Percentiles rank a stretch among this genome's conserved stretches.
Conservation (phyloP, 768 basidiomycete species). For the Tubosaeta brunneosetosa region DNA sequence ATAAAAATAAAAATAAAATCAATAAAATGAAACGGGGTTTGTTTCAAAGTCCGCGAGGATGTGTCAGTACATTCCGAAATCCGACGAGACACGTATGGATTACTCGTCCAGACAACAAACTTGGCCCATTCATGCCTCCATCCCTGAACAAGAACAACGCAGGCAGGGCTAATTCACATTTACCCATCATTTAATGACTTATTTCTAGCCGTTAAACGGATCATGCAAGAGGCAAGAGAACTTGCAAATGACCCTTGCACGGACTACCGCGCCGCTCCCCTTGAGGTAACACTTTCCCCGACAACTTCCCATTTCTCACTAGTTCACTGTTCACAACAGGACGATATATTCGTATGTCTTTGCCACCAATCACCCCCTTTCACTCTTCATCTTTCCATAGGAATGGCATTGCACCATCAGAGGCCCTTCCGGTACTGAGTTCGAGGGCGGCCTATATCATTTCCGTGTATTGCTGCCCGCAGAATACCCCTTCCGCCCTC, state of each 20-base stretch:
- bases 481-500: constrained; percentile 95
- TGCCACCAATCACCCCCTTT: constrained; percentile 4
- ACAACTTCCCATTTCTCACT: not conserved
- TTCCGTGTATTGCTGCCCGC: constrained; percentile 86
- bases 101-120: not conserved
- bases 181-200: not conserved
- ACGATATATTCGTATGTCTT: constrained; percentile 78
- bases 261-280: constrained; percentile 79
- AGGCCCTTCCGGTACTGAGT: constrained; percentile 84
- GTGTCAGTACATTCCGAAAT: constrained; percentile 13
- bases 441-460: constrained; percentile 94
- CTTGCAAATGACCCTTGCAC: constrained; percentile 78
- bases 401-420: constrained; percentile 99
- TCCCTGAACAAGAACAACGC: constrained; percentile 88
- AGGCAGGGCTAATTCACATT: constrained; percentile 40
- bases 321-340: constrained; percentile 38
- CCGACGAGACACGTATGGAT: not conserved
- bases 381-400: constrained; percentile 30
- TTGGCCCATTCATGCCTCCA: constrained; percentile 6
- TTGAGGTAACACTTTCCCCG: constrained; percentile 51
- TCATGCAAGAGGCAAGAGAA: constrained; percentile 94
- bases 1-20: not conserved
- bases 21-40: not conserved
- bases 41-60: constrained; percentile 1
- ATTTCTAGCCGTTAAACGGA: constrained; percentile 80